Evolutionary conservation across 2,329 filamentous ascomycete genomes (phyloP), one percentile per base, ranked within the genome.

Genomic region (Neofusicoccum cordaticola): DNA sequence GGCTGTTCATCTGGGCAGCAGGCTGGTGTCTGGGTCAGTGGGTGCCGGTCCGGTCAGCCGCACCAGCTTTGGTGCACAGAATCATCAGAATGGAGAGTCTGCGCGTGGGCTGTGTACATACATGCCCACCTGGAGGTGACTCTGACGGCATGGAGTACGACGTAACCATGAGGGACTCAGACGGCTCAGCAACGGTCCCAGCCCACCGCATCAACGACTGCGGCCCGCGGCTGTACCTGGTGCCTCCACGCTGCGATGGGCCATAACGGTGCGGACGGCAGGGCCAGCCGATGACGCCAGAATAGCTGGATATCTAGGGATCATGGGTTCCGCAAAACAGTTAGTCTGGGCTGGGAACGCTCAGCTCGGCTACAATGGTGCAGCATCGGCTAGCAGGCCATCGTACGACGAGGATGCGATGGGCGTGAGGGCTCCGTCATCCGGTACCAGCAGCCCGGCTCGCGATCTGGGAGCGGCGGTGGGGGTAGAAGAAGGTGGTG

Each of bases 301-400:
- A 22, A 27, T 57, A 42, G 53, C 19, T n/a, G 5, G 22, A 34
- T 31, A 34, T 57, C 22, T 27, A 57, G 34, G 22, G 31, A 58
- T 35, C 22, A 58, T 9, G 22, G 56, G 13, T 34, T 47, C 56
- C 27, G 42, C 41, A 19, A 37, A 31, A n/a, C 22, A 15, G 41
- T 34, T 12, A 34, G 27, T 7, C 13, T 34, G 41, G 37, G 41
- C 53, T 45, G 53, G 51, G 11, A 27, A 13, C 17, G 13, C 27
- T 60, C 56, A 60, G 56, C 56, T 60, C 56, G 56, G 56, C 41
- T 60, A 41, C 42, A 31, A 47, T 15, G n/a, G 17, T 60, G 56
- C 42, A 60, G 56, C 41, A 22, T 60, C 42, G 56, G 56, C 47
- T 60, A 47, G 52, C 39, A 45, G 42, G 56, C 7, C 42, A 47